phyloP scores from a whole-genome alignment of 2,329 filamentous ascomycete species.

The Pseudopithomyces maydicus region DNA sequence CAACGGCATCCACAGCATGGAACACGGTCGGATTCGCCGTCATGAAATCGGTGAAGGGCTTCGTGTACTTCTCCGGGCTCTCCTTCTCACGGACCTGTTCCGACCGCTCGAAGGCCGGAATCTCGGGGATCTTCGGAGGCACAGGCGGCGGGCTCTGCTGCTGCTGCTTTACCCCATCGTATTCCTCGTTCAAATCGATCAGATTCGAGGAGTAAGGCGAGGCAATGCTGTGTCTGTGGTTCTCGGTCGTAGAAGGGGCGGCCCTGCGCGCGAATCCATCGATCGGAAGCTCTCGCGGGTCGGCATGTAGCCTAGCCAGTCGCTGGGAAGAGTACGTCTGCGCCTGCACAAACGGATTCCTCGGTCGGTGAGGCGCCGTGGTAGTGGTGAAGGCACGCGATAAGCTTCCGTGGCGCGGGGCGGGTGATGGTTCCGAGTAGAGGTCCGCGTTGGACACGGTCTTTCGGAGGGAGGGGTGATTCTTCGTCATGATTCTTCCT shows the following conservation, averaged over 20 bases:
- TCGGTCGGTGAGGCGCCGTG: constrained; percentile 29
- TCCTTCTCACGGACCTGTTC: constrained; percentile 24
- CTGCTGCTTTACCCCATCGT: constrained; percentile 20
- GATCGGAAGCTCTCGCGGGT: neutral
- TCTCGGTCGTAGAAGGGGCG: constrained; percentile 14
- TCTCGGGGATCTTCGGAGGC: constrained; percentile 43
- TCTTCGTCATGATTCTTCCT: constrained; percentile 40
- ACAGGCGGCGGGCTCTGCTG: constrained; percentile 43
- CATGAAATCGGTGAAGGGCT: constrained; percentile 87
- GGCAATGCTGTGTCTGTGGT: constrained; percentile 37
- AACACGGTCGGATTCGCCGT: constrained; percentile 91
- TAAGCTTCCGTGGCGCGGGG: constrained; percentile 34
- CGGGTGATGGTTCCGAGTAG: constrained; percentile 42
- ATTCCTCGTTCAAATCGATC: constrained; percentile 40
- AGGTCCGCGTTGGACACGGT: constrained; percentile 43
- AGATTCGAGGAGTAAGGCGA: constrained; percentile 33
- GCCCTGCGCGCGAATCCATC: constrained; percentile 2
- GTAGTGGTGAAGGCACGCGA: constrained; percentile 41
- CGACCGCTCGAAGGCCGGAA: constrained; percentile 15
- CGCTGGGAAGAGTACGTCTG: constrained; percentile 11
- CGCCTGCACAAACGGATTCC: constrained; percentile 25
- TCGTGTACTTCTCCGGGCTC: constrained; percentile 62
- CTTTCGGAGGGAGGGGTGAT: constrained; percentile 43
- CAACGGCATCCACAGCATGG: constrained; percentile 82
- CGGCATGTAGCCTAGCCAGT: constrained; percentile 8